These are phyloP conservation scores for Skeletonema grethae DNA, from an alignment of 108 stramenopile species.

Conservation along the genomic window DNA sequence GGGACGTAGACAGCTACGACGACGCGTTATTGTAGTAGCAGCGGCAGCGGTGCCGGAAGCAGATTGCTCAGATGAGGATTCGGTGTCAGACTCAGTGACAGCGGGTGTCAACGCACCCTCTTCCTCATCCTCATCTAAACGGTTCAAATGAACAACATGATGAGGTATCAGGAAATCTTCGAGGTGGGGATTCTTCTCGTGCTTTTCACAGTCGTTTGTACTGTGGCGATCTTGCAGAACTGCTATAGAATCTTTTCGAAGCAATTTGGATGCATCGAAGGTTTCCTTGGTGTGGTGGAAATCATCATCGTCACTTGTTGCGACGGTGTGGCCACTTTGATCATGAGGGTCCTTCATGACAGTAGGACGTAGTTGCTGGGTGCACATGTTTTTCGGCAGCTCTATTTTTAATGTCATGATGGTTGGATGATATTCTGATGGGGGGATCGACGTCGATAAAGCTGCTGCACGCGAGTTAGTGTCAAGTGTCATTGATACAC, in stretches of 20 bases:
- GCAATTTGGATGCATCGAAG: background rate
- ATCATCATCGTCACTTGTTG: background rate
- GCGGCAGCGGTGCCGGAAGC: background rate
- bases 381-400: background rate
- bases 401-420: background rate
- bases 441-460: too few relatives aligned
- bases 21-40: background rate
- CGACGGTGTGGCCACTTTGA: background rate
- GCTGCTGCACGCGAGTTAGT: too few relatives aligned
- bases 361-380: background rate
- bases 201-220: slow-evolving; percentile 9
- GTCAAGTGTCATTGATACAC: too few relatives aligned
- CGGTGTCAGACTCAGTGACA: background rate
- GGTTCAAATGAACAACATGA: slow-evolving; percentile 5
- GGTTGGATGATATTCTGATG: background rate
- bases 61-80: background rate
- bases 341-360: background rate
- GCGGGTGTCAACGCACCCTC: background rate
- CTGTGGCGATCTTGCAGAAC: background rate
- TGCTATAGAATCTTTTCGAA: background rate
- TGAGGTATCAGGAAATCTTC: slow-evolving; percentile 19
- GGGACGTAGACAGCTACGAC: slow-evolving; percentile 6
- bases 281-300: background rate
- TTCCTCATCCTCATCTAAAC: background rate
- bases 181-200: slow-evolving; percentile 21